Conservation (phyloP, 768 basidiomycete species). For the Porpolomopsis calyptriformis region DNA sequence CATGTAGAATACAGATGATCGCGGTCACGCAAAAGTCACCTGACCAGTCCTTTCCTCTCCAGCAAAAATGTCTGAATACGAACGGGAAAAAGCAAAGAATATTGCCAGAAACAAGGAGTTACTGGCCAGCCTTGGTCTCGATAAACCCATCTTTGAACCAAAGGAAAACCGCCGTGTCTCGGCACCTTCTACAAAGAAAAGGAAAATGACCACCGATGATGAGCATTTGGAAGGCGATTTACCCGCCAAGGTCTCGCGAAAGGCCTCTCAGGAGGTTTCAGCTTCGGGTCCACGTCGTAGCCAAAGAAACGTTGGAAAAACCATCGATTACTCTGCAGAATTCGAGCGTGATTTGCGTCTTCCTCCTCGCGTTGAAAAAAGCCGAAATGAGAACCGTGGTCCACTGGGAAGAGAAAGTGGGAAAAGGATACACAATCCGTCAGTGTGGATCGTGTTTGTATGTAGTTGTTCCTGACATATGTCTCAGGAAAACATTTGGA, state of each 20-base stretch:
- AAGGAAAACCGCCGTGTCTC: constrained; percentile 27
- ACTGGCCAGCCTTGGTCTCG: constrained; percentile 34
- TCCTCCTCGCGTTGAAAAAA: constrained; percentile 29
- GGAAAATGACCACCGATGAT: constrained; percentile 24
- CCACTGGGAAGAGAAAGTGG: constrained; percentile 25
- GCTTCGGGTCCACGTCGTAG: constrained; percentile 47
- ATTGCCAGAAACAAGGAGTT: constrained; percentile 36
- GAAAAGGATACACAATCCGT: constrained; percentile 42
- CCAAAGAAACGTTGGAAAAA: constrained; percentile 50
- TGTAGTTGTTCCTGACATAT: not conserved
- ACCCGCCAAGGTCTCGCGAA: constrained; percentile 23
- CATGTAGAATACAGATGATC: too few species aligned
- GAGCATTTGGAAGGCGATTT: constrained; percentile 16
- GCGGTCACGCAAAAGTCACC: not conserved
- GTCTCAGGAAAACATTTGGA: constrained; percentile 63
- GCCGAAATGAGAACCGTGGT: constrained; percentile 26
- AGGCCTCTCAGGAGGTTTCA: constrained; percentile 14
- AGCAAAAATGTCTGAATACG: constrained; percentile 21
- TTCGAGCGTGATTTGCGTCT: constrained; percentile 19
- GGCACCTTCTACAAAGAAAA: constrained; percentile 26
- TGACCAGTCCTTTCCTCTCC: not conserved
- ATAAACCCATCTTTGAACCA: constrained; percentile 38
- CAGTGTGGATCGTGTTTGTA: constrained; percentile 15
- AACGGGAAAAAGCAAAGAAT: constrained; percentile 24
- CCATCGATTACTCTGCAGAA: constrained; percentile 43